Conservation (phyloP, 805 yeast genomes). For the Ogataea pilisensis region DNA sequence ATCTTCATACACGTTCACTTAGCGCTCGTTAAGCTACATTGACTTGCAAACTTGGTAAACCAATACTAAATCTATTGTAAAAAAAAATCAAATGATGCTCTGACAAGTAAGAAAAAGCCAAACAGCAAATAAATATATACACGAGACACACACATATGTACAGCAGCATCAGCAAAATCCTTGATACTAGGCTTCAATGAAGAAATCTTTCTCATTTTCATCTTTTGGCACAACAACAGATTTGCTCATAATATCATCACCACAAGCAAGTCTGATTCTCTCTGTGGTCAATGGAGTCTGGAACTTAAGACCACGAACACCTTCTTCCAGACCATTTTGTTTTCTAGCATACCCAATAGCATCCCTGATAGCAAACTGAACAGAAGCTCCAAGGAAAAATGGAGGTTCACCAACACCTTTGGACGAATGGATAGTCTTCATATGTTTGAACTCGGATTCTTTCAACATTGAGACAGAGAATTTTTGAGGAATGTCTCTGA, state of each 20-base stretch:
- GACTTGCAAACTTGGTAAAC: too few species aligned
- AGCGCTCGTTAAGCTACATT: too few species aligned
- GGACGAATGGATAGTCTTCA: constrained; percentile 40
- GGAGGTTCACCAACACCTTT: constrained; percentile 52
- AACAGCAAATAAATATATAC: neutral
- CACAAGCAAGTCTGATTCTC: constrained; percentile 36
- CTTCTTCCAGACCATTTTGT: constrained; percentile 25
- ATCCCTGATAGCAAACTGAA: constrained; percentile 41
- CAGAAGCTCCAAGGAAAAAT: constrained; percentile 40
- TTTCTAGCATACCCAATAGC: constrained; percentile 36
- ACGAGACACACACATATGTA: neutral
- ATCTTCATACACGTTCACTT: too few species aligned
- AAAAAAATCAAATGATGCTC: neutral
- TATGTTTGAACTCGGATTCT: constrained; percentile 38
- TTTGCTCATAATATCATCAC: constrained; percentile 31
- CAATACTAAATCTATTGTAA: too few species aligned
- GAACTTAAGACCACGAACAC: constrained; percentile 24
- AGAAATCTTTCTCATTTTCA: constrained; percentile 31
- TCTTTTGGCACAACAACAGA: constrained; percentile 32
- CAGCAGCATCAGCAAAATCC: too few species aligned
- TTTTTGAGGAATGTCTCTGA: constrained; percentile 42
- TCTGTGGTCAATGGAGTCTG: constrained; percentile 42
- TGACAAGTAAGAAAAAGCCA: neutral
- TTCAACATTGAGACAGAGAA: constrained; percentile 39
- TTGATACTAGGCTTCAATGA: constrained; percentile 28